phyloP scores from a whole-genome alignment of 2,329 filamentous ascomycete species.

The Allantophomopsis cytisporea region DNA sequence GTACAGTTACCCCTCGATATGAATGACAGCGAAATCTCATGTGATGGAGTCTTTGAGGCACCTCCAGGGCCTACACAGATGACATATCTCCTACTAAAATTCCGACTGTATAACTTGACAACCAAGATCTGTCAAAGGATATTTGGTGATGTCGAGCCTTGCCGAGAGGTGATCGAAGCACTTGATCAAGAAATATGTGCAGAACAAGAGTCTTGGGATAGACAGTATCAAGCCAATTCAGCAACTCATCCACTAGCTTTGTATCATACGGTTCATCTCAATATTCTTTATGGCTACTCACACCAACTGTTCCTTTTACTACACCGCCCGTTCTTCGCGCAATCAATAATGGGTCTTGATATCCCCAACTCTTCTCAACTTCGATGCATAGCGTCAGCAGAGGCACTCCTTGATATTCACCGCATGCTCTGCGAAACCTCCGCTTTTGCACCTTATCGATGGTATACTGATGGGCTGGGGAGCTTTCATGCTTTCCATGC shows the following conservation, averaged over 20 bases:
- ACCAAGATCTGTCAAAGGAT: slow-evolving; percentile 1
- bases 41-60: not conserved
- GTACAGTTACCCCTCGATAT: not conserved
- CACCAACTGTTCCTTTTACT: slow-evolving; percentile 7
- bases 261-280: not conserved
- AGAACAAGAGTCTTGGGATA: not conserved
- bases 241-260: not conserved
- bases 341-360: slow-evolving; percentile 6
- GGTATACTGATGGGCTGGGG: slow-evolving; percentile 6
- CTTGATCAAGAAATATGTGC: slow-evolving; percentile 1
- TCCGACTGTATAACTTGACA: slow-evolving; percentile 5
- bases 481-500: slow-evolving; percentile 8
- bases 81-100: slow-evolving; percentile 7
- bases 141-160: not conserved
- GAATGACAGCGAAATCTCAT: not conserved
- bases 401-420: not conserved
- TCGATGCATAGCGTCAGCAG: not conserved
- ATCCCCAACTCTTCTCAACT: slow-evolving; percentile 7
- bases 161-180: not conserved
- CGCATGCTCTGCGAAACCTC: not conserved
- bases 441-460: slow-evolving; percentile 3
- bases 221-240: slow-evolving; percentile 2
- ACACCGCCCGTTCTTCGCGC: slow-evolving; percentile 7
- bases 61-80: slow-evolving; percentile 4
- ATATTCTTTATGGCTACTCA: not conserved